Percentiles rank a stretch among this genome's conserved stretches.
Evolutionary conservation across 2,329 filamentous ascomycete genomes (phyloP).

Genomic region (Talaromyces sp.): DNA sequence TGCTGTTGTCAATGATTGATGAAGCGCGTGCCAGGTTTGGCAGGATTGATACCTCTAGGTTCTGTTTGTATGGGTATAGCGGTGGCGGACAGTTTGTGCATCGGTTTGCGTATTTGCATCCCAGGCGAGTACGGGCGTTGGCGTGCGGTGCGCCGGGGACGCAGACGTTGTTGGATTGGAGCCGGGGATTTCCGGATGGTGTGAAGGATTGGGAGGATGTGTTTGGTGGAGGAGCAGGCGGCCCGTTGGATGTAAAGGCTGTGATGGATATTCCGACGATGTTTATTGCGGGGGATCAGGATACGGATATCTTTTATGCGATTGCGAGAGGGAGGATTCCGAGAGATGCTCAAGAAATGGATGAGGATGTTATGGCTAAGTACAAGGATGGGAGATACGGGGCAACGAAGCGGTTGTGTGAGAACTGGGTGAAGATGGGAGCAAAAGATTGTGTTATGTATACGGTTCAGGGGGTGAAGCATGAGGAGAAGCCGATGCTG

Average conservation of each 20-base stretch:
- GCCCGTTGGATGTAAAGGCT: neutral
- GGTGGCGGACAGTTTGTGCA: constrained; percentile 8
- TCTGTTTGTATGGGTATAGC: constrained; percentile 7
- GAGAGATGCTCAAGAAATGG: neutral
- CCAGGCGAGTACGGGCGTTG: neutral
- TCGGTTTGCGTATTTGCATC: constrained; percentile 9
- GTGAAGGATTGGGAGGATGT: neutral
- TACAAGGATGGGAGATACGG: constrained; percentile 5
- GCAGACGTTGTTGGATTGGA: neutral
- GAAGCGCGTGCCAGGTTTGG: neutral
- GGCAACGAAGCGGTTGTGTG: neutral
- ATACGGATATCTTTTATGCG: constrained; percentile 4
- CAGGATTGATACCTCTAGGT: neutral
- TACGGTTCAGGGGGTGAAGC: neutral
- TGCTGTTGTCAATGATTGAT: neutral
- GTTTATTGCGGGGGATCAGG: constrained; percentile 5
- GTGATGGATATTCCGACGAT: neutral
- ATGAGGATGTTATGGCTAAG: neutral
- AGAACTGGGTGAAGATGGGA: neutral
- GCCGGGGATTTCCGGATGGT: neutral
- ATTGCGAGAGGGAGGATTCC: neutral
- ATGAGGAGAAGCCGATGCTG: constrained; percentile 4
- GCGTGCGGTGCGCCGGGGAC: constrained; percentile 5
- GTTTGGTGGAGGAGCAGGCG: neutral
- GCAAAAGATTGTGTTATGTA: neutral